Evolutionary conservation across 495 filamentous ascomycete species (phyloP).

Genomic region (Penicillium turbatum): DNA sequence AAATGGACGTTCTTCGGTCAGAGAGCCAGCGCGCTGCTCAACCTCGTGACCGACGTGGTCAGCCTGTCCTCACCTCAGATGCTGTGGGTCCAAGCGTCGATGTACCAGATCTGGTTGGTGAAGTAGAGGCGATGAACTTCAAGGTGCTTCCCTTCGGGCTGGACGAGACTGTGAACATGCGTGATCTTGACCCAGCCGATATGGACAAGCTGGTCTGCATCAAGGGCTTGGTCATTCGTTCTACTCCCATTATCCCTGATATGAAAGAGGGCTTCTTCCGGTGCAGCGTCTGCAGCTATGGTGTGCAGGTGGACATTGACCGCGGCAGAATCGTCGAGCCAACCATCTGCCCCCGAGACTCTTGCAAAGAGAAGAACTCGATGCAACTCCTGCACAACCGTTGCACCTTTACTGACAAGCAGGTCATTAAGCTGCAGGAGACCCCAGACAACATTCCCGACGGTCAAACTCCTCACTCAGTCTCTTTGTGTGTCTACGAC

Average conservation of each 20-base stretch:
- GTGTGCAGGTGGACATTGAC: slow-evolving; percentile 84
- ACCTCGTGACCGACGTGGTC: slow-evolving; percentile 20
- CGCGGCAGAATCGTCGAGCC: slow-evolving; percentile 95
- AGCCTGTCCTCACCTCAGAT: slow-evolving; percentile 59
- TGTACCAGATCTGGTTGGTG: slow-evolving; percentile 56
- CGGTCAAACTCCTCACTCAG: slow-evolving; percentile 94
- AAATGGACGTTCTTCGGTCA: slow-evolving; percentile 65
- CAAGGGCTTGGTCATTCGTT: slow-evolving; percentile 94
- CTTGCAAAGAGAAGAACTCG: slow-evolving; percentile 81
- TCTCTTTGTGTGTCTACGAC: slow-evolving; percentile 93
- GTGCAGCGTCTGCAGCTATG: slow-evolving; percentile 88
- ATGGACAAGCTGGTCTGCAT: slow-evolving; percentile 96
- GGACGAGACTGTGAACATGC: slow-evolving; percentile 82
- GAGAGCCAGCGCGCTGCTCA: slow-evolving; percentile 47
- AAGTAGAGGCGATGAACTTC: slow-evolving; percentile 69
- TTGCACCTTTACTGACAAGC: slow-evolving; percentile 91
- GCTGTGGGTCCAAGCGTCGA: slow-evolving; percentile 74
- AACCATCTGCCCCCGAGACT: slow-evolving; percentile 78
- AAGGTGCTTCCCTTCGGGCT: slow-evolving; percentile 88
- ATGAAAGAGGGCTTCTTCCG: slow-evolving; percentile 98
- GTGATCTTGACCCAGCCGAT: slow-evolving; percentile 89
- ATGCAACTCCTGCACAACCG: slow-evolving; percentile 99
- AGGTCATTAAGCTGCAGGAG: slow-evolving; percentile 98
- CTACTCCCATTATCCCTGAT: slow-evolving; percentile 94
- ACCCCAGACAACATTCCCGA: slow-evolving; percentile 92